Conservation (phyloP, 228 moss, liverwort and hornwort genomes). For the Sphagnum magellanicum region DNA sequence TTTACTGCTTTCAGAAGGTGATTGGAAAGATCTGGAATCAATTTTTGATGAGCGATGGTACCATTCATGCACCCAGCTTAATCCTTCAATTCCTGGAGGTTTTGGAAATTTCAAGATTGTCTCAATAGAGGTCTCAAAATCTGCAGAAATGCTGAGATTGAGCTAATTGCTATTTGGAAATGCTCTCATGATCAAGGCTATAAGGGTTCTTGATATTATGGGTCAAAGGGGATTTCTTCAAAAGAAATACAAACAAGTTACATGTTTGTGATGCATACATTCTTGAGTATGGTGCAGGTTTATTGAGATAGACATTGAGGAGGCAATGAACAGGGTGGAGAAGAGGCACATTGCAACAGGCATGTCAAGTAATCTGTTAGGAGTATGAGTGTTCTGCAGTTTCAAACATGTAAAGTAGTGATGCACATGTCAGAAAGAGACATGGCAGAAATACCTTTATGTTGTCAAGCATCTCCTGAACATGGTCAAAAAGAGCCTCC, state of each 20-base stretch:
- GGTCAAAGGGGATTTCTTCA: too few species aligned
- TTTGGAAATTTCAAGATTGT: background rate
- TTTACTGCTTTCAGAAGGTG: conserved; percentile 70
- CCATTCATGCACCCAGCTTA: background rate
- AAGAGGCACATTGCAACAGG: conserved; percentile 78
- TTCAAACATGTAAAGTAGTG: too few species aligned
- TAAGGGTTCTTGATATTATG: background rate
- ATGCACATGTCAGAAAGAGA: too few species aligned
- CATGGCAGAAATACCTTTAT: too few species aligned
- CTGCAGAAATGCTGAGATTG: too few species aligned
- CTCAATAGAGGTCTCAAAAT: background rate
- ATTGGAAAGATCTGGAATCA: conserved; percentile 57
- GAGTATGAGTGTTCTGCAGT: too few species aligned
- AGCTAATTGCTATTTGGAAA: background rate
- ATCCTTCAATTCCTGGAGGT: background rate
- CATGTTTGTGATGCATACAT: too few species aligned
- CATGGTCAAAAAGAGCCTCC: too few species aligned
- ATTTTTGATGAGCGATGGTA: conserved; percentile 92
- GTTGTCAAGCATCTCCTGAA: too few species aligned
- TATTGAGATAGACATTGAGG: conserved; percentile 79
- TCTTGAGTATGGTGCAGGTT: conserved; percentile 35
- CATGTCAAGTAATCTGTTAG: conserved; percentile 6
- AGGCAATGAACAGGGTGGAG: conserved; percentile 92
- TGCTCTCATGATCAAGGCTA: background rate
- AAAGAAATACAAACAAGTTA: too few species aligned